These are phyloP conservation scores for Dendrobium catenatum DNA, from an alignment of 106 monocot species.

Conservation along the genomic window DNA sequence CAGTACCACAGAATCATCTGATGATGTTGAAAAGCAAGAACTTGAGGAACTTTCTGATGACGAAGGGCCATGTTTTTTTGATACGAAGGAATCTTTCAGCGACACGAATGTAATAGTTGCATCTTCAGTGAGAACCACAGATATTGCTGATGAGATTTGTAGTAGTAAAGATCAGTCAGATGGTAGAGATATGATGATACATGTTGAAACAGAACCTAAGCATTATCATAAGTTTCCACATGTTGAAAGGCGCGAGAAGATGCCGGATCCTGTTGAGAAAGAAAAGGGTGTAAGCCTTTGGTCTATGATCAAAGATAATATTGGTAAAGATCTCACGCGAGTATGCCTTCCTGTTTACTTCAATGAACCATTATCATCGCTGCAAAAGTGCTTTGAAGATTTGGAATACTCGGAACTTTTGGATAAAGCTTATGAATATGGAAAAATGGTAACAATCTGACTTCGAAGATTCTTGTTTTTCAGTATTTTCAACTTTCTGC, in stretches of 20 bases:
- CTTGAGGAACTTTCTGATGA: slow-evolving; percentile 64
- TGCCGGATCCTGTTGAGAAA: slow-evolving; percentile 78
- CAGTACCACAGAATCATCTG: slow-evolving; percentile 93
- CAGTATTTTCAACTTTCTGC: not conserved
- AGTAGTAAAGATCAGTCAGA: slow-evolving; percentile 1
- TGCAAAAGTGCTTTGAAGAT: slow-evolving; percentile 88
- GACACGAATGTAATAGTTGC: slow-evolving; percentile 19
- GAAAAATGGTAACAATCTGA: slow-evolving; percentile 52
- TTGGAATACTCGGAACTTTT: slow-evolving; percentile 82
- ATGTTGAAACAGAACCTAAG: slow-evolving; percentile 5
- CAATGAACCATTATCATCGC: slow-evolving; percentile 74
- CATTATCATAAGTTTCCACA: slow-evolving; percentile 15
- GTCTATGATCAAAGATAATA: slow-evolving; percentile 95
- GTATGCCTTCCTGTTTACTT: slow-evolving; percentile 96
- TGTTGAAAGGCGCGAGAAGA: slow-evolving; percentile 42
- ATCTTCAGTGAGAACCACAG: not conserved
- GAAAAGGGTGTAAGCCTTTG: slow-evolving; percentile 88
- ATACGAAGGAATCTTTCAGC: slow-evolving; percentile 53
- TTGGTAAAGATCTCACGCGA: slow-evolving; percentile 91
- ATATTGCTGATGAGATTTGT: not conserved
- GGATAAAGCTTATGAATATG: slow-evolving; percentile 79
- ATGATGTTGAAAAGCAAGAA: slow-evolving; percentile 89
- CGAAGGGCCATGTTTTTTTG: slow-evolving; percentile 67
- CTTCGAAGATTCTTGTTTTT: not conserved
- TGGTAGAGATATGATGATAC: slow-evolving; percentile 6